phyloP scores from a whole-genome alignment of 208 protist species.

The Acanthamoeba triangularis region DNA sequence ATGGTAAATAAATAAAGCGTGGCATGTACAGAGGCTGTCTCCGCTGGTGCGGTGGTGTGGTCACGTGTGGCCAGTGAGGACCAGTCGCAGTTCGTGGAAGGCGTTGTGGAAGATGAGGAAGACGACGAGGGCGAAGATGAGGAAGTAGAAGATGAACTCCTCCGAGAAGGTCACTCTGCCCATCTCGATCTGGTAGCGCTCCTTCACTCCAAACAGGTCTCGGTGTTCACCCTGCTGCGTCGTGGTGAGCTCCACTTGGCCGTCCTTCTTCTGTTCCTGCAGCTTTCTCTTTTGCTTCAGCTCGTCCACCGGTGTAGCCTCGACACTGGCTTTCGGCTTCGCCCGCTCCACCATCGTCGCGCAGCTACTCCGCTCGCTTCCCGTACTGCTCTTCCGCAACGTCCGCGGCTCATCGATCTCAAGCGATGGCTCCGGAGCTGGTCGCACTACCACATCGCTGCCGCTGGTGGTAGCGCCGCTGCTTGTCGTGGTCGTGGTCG shows the following conservation, averaged over 20 bases:
- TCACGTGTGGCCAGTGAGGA: not conserved
- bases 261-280: not conserved
- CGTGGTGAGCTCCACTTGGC: not conserved
- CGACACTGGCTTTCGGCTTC: not conserved
- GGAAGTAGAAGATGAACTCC: conserved; percentile 54
- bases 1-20: too few relatives aligned
- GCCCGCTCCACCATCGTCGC: not conserved
- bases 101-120: conserved; percentile 49
- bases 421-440: not conserved
- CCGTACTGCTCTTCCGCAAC: not conserved
- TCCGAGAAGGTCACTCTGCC: conserved; percentile 31
- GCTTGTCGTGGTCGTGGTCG: not conserved
- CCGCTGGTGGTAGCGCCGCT: not conserved
- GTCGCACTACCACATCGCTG: not conserved
- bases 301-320: too few relatives aligned
- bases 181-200: not conserved
- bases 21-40: too few relatives aligned
- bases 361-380: too few relatives aligned
- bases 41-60: too few relatives aligned
- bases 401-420: not conserved
- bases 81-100: conserved; percentile 9
- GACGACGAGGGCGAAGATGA: conserved; percentile 11
- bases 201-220: not conserved
- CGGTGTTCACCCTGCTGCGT: not conserved
- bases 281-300: not conserved